A percentile compares a stretch with the other conserved stretches of the same genome.
These are phyloP conservation scores for Candida palmyrensis DNA, from an alignment of 805 yeast genomes.

Conservation along the genomic window DNA sequence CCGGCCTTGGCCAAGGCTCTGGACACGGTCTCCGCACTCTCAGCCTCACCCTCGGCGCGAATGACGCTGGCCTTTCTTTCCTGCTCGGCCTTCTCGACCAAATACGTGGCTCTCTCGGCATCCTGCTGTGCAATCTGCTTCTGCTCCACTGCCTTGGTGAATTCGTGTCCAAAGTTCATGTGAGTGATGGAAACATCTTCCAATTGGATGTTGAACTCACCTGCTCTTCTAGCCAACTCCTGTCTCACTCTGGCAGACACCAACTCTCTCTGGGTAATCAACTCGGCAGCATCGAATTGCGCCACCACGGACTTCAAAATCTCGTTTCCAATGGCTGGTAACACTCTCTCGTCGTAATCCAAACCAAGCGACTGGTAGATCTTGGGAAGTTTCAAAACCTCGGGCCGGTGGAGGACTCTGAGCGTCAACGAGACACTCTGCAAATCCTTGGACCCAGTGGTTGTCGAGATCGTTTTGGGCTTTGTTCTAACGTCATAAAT, in stretches of 20 bases:
- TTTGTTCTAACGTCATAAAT: conserved; percentile 91
- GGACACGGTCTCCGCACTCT: conserved; percentile 92
- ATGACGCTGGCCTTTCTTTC: conserved; percentile 92
- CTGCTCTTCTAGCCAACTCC: conserved; percentile 78
- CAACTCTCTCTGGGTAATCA: conserved; percentile 94
- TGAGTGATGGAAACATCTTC: conserved; percentile 98
- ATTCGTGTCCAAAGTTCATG: conserved; percentile 93
- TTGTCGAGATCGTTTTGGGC: conserved; percentile 88
- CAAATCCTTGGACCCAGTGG: conserved; percentile 95
- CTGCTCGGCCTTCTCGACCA: conserved; percentile 95
- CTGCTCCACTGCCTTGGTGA: conserved; percentile 97
- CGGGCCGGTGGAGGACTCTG: conserved; percentile 92
- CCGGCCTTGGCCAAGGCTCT: conserved; percentile 92
- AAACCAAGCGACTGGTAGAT: conserved; percentile 89
- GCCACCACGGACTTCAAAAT: conserved; percentile 87
- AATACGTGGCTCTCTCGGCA: conserved; percentile 91
- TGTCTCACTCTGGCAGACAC: conserved; percentile 85
- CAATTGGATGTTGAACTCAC: conserved; percentile 82
- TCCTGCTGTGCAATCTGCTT: conserved; percentile 99
- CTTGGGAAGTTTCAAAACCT: conserved; percentile 70
- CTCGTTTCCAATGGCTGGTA: conserved; percentile 91
- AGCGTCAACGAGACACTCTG: conserved; percentile 93
- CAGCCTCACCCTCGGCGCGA: conserved; percentile 99
- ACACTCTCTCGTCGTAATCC: conserved; percentile 92
- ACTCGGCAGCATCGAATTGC: conserved; percentile 93